These are phyloP conservation scores for Suillus subalutaceus DNA, from an alignment of 768 basidiomycete species.

Conservation along the genomic window DNA sequence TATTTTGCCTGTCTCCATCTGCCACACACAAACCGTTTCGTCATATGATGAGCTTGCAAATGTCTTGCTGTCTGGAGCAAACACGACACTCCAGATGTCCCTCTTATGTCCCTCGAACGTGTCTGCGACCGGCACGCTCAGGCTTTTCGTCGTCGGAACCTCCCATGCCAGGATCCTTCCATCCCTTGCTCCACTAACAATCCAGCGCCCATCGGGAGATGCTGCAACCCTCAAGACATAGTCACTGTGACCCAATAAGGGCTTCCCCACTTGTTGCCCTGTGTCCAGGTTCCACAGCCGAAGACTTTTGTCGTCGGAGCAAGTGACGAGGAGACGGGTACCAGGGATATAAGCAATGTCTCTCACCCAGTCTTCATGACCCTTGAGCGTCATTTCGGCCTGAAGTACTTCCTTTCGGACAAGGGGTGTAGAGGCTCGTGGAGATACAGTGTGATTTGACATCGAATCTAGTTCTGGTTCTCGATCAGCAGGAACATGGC, in stretches of 20 bases:
- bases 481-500: neutral
- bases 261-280: constrained; percentile 13
- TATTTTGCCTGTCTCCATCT: neutral
- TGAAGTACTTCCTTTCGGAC: neutral
- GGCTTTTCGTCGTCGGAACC: neutral
- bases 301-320: neutral
- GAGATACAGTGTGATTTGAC: neutral
- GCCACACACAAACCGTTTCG: constrained; percentile 3
- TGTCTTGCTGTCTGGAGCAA: constrained; percentile 16
- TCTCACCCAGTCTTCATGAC: neutral
- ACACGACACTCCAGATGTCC: constrained; percentile 35
- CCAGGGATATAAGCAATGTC: constrained; percentile 13
- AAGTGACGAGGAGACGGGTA: constrained; percentile 12
- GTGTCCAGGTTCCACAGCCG: constrained; percentile 13
- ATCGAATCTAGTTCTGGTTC: neutral
- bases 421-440: neutral
- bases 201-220: constrained; percentile 91
- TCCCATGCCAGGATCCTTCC: constrained; percentile 96
- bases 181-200: constrained; percentile 95
- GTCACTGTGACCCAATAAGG: constrained; percentile 42
- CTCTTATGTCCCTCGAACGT: constrained; percentile 15
- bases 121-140: neutral
- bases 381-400: neutral
- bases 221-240: constrained; percentile 80
- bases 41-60: constrained; percentile 9